A percentile compares a stretch with the other conserved stretches of the same genome.
phyloP scores from a whole-genome alignment of 2,329 filamentous ascomycete genomes.

The Fonsecaea pedrosoi region DNA sequence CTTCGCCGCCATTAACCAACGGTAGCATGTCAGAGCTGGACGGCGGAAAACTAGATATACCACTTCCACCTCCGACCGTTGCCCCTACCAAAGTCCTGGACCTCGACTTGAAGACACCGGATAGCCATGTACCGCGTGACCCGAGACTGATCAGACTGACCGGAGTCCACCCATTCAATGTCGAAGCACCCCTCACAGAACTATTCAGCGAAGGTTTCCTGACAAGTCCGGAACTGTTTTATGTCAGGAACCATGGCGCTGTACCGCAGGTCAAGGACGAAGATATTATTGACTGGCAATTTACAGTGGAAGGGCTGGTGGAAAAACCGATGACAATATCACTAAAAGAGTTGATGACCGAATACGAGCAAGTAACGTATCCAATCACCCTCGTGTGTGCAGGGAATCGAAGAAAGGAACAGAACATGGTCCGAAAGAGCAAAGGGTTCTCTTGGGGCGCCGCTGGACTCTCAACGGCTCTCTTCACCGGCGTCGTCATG shows the following conservation, averaged over 20 bases:
- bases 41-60: slow-evolving; percentile 53
- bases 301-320: slow-evolving; percentile 85
- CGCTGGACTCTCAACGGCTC: slow-evolving; percentile 81
- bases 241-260: slow-evolving; percentile 86
- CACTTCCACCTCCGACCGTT: slow-evolving; percentile 71
- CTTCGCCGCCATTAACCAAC: slow-evolving; percentile 38
- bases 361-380: slow-evolving; percentile 82
- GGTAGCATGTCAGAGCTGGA: slow-evolving; percentile 34
- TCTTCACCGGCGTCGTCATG: slow-evolving; percentile 85
- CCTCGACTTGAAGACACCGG: slow-evolving; percentile 83
- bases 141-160: slow-evolving; percentile 83
- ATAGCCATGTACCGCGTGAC: slow-evolving; percentile 80
- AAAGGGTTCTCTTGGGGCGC: slow-evolving; percentile 96
- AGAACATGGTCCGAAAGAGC: slow-evolving; percentile 86
- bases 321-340: slow-evolving; percentile 75
- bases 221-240: slow-evolving; percentile 86
- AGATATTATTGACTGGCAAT: slow-evolving; percentile 78
- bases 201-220: slow-evolving; percentile 81
- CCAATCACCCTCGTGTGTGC: slow-evolving; percentile 91
- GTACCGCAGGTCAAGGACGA: slow-evolving; percentile 77
- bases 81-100: slow-evolving; percentile 67
- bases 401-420: slow-evolving; percentile 89
- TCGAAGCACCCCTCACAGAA: slow-evolving; percentile 79
- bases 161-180: slow-evolving; percentile 89
- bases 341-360: slow-evolving; percentile 72